Percentiles rank a stretch among this genome's conserved stretches.
Evolutionary conservation across 805 yeast species (phyloP).

Genomic region (Scheffersomyces lignosus): DNA sequence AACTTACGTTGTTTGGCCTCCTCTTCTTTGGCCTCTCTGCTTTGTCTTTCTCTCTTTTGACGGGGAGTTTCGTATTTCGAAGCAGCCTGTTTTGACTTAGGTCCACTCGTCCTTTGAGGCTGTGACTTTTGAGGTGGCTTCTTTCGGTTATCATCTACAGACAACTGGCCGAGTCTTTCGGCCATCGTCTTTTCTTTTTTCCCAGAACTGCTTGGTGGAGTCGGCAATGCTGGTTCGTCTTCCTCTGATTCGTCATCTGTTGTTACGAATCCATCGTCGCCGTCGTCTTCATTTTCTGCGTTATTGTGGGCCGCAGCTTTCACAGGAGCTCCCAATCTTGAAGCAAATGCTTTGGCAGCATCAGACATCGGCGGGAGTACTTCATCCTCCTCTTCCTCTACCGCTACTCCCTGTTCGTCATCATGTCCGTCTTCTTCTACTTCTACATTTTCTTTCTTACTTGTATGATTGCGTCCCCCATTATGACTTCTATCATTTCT

Average conservation of each 20-base stretch:
- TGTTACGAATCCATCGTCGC: background rate
- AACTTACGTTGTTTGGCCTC: constrained; percentile 1
- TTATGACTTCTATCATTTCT: background rate
- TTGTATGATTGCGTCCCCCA: constrained; percentile 2
- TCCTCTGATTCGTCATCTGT: background rate
- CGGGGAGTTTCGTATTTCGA: constrained; percentile 2
- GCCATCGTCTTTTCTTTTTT: constrained; percentile 2
- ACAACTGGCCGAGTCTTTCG: constrained; percentile 4
- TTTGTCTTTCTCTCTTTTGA: constrained; percentile 1
- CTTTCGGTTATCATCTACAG: background rate
- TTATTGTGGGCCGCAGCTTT: background rate
- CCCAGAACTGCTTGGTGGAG: background rate
- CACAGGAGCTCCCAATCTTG: constrained; percentile 21
- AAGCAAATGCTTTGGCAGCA: constrained; percentile 34
- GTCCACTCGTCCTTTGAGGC: background rate
- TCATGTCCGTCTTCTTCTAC: constrained; percentile 3
- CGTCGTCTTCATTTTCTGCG: constrained; percentile 1
- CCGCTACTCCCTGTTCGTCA: constrained; percentile 1
- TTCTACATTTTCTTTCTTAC: constrained; percentile 3
- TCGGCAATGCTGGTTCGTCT: background rate
- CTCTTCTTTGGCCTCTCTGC: constrained; percentile 6
- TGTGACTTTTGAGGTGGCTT: background rate
- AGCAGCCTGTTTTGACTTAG: background rate
- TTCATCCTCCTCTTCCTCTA: constrained; percentile 9
- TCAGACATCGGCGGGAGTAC: constrained; percentile 26